Percentiles rank a stretch among this genome's conserved stretches.
These are phyloP conservation scores for Phialophora macrospora DNA, from an alignment of 2,329 filamentous ascomycete species.

Conservation along the genomic window DNA sequence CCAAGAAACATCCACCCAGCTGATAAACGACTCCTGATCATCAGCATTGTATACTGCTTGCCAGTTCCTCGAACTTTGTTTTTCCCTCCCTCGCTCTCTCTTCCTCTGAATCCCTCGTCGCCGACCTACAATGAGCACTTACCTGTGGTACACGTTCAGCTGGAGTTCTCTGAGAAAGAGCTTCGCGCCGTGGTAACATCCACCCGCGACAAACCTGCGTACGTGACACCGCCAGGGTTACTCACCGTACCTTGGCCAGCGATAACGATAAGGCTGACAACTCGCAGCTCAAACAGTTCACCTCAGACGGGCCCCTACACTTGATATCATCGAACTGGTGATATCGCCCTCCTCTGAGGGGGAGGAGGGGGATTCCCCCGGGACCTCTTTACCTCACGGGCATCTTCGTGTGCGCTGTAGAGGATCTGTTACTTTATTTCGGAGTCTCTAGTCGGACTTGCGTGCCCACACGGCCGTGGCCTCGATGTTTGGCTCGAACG, in stretches of 20 bases:
- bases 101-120: conserved; percentile 11
- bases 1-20: conserved; percentile 27
- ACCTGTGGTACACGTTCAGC: conserved; percentile 40
- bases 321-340: conserved; percentile 20
- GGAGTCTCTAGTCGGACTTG: conserved; percentile 7
- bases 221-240: conserved; percentile 16
- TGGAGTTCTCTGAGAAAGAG: conserved; percentile 40
- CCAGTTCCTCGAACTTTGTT: conserved; percentile 10
- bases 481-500: conserved; percentile 40
- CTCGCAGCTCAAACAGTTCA: conserved; percentile 24
- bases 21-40: conserved; percentile 31
- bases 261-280: conserved; percentile 28
- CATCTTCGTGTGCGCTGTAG: conserved; percentile 25
- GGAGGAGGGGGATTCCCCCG: conserved; percentile 15
- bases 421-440: conserved; percentile 10
- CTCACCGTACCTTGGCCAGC: conserved; percentile 31
- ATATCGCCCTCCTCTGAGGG: conserved; percentile 26
- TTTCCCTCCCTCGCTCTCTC: conserved; percentile 10
- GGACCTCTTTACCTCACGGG: conserved; percentile 15
- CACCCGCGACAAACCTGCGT: conserved; percentile 23
- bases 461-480: conserved; percentile 17
- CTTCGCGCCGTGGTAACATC: conserved; percentile 34
- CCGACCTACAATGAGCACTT: conserved; percentile 39
- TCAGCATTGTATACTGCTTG: conserved; percentile 17
- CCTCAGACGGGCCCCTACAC: conserved; percentile 19